Conservation (phyloP, 192 early-diverging fungal genomes). For the Spizellomyces punctatus region DNA sequence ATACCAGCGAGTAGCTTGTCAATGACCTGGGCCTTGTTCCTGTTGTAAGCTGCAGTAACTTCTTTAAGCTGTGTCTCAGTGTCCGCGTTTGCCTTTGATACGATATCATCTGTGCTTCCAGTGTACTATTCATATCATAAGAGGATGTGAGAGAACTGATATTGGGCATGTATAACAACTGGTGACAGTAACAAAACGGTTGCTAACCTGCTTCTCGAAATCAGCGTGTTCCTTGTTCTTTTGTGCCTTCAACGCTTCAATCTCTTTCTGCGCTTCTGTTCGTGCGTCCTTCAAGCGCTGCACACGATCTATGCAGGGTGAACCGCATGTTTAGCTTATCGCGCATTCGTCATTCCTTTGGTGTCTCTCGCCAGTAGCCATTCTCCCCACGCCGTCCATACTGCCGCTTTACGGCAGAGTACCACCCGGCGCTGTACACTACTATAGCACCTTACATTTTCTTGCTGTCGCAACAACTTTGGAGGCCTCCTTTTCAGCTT, state of each 20-base stretch:
- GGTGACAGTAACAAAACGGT: too few species aligned
- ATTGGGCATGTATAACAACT: too few species aligned
- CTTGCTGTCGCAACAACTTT: slow-evolving; percentile 91
- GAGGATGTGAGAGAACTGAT: not conserved
- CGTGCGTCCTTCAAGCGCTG: slow-evolving; percentile 95
- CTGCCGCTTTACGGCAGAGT: not conserved
- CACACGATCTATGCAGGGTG: slow-evolving; percentile 68
- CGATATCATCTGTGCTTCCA: slow-evolving; percentile 67
- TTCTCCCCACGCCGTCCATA: slow-evolving; percentile 2
- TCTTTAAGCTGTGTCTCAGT: slow-evolving; percentile 71
- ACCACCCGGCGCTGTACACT: too few species aligned
- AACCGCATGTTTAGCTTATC: not conserved
- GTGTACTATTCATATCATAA: slow-evolving; percentile 55
- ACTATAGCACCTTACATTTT: slow-evolving; percentile 63
- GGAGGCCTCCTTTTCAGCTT: slow-evolving; percentile 96
- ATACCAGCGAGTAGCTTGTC: slow-evolving; percentile 67
- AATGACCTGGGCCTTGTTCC: slow-evolving; percentile 70
- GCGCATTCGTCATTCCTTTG: not conserved
- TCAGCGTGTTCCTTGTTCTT: slow-evolving; percentile 81
- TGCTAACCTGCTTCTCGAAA: slow-evolving; percentile 68
- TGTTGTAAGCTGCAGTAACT: slow-evolving; percentile 58
- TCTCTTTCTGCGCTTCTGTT: slow-evolving; percentile 89
- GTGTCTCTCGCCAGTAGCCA: not conserved
- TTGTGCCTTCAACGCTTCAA: slow-evolving; percentile 79
- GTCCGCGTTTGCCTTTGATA: slow-evolving; percentile 63